phyloP scores from a whole-genome alignment of 2,329 filamentous ascomycete genomes.

The Calonectria honghensis region DNA sequence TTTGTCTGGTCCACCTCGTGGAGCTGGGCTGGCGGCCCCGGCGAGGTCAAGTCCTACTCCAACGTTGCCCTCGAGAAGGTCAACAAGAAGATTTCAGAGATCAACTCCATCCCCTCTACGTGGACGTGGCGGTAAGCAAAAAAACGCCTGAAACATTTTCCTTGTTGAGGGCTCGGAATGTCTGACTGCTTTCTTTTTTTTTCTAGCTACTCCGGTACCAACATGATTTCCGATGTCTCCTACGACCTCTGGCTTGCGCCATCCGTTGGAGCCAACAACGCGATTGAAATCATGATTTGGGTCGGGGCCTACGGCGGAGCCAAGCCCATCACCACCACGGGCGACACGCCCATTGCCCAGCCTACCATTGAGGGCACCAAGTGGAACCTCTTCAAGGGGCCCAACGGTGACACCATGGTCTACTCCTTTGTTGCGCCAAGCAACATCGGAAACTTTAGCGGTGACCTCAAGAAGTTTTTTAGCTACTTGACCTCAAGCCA shows the following conservation, averaged over 20 bases:
- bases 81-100: conserved; percentile 59
- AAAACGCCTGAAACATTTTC: not conserved
- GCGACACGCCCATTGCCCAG: conserved; percentile 56
- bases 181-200: not conserved
- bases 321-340: conserved; percentile 66
- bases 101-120: conserved; percentile 60
- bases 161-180: too few species aligned
- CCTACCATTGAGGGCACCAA: conserved; percentile 70
- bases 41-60: conserved; percentile 67
- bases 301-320: conserved; percentile 74
- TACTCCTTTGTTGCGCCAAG: conserved; percentile 70
- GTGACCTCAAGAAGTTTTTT: conserved; percentile 74
- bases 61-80: conserved; percentile 63
- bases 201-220: conserved; percentile 57
- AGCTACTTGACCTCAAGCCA: conserved; percentile 71
- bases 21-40: conserved; percentile 62
- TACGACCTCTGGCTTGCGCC: conserved; percentile 76
- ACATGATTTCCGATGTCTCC: conserved; percentile 71
- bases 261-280: conserved; percentile 63
- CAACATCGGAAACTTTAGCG: conserved; percentile 70
- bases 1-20: conserved; percentile 65
- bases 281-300: conserved; percentile 81
- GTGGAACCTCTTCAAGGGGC: conserved; percentile 76
- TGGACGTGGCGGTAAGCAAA: conserved; percentile 54
- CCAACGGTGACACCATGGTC: conserved; percentile 74